Evolutionary conservation across 108 stramenopile species (phyloP), one percentile per base, ranked within the genome.

Genomic region (Nitzschia inconspicua): DNA sequence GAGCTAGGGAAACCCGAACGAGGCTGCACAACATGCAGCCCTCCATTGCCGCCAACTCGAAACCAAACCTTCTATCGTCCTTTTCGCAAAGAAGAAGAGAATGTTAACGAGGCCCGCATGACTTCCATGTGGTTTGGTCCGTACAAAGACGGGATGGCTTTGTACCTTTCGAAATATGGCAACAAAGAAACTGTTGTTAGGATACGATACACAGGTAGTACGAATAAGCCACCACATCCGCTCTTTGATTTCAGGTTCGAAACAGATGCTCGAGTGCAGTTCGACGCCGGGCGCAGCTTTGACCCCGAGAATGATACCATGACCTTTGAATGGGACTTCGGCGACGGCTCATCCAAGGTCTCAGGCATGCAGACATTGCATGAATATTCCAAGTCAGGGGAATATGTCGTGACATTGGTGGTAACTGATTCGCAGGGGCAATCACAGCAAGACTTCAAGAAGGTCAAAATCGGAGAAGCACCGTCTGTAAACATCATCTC

Each of bases 321-420:
- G 25, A 56, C 31, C 4, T 74, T 55, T 23, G 26, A 11, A 19
- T 74, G 73, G 73, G 73, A 74, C 39, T 68, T 74, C 56, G 62
- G 55, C n/a, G 73, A 63, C 20, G 65, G 48, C 14, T n/a, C n/a
- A n/a, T 27, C 28, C 14, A 37, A 60, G 18, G 30, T 32, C 9
- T 50, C 32, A 24, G 6, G 0, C 1, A 18, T 23, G 25, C 26
- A 24, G 1, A 24, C 10, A 13, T 25, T 24, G 4, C 66, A 63
- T 63, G 11, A 22, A 20, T 68, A 57, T 26, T 18, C 40, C 0
- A 31, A 22, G 24, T 13, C 51, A 29, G 67, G 73, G n/a, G 31
- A 34, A 44, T 74, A 51, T 1, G 20, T 4, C 18, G 53, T 27
- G 16, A 50, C 47, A 30, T 44, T 74, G 11, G 42, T 3, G 6